Conservation (phyloP, 2,329 filamentous ascomycete genomes). For the Penicillium sp. region DNA sequence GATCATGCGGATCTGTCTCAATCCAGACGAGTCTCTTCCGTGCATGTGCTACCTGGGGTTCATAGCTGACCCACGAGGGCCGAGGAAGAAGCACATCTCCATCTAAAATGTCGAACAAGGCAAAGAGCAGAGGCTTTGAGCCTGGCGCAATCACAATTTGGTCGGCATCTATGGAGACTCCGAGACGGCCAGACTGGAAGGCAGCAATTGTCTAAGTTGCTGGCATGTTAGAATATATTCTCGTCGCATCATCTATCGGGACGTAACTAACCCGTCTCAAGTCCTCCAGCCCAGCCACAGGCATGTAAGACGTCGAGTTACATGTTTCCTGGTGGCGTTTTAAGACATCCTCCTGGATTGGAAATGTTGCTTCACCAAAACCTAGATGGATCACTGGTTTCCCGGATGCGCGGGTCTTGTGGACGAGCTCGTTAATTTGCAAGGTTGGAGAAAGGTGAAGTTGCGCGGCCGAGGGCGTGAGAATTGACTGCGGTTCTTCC, state of each 20-base stretch:
- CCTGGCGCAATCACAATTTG: neutral
- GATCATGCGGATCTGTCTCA: neutral
- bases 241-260: no score
- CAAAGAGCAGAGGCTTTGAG: neutral
- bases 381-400: neutral
- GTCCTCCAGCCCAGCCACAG: neutral
- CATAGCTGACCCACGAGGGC: neutral
- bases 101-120: neutral
- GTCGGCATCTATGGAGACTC: neutral
- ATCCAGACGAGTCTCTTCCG: neutral
- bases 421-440: neutral
- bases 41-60: neutral
- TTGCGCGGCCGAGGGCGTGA: neutral
- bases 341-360: neutral
- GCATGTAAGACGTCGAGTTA: neutral
- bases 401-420: neutral
- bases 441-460: neutral
- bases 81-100: neutral
- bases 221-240: neutral
- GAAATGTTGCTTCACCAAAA: neutral
- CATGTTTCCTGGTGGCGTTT: neutral
- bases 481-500: neutral
- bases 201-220: neutral
- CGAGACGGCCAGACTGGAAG: neutral
- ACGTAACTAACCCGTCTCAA: neutral